phyloP scores from a whole-genome alignment of 1,139 yeast species.

The Debaryomyces nepalensis region DNA sequence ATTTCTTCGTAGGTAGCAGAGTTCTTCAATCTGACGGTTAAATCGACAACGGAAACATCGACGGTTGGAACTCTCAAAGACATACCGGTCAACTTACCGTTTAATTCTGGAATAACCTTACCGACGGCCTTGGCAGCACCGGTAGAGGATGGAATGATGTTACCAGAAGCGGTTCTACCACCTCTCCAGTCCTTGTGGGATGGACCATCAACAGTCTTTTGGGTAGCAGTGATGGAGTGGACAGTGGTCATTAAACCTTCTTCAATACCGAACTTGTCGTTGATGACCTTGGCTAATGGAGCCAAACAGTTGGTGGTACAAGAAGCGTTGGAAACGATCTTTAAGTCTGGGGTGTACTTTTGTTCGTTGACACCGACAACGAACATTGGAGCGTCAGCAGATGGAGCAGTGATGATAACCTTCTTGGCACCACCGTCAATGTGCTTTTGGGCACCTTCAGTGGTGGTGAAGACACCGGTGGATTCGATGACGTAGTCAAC shows the following conservation, averaged over 20 bases:
- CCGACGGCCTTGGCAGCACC: slow-evolving; percentile 96
- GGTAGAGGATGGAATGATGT: slow-evolving; percentile 88
- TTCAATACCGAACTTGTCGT: slow-evolving; percentile 79
- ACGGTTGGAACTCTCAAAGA: slow-evolving; percentile 87
- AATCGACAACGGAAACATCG: slow-evolving; percentile 72
- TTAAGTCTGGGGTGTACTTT: slow-evolving; percentile 69
- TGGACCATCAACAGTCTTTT: slow-evolving; percentile 91
- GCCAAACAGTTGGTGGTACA: slow-evolving; percentile 93
- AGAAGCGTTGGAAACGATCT: slow-evolving; percentile 82
- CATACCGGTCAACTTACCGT: slow-evolving; percentile 90
- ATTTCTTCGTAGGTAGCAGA: slow-evolving; percentile 77
- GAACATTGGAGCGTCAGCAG: slow-evolving; percentile 88
- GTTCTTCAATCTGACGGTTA: slow-evolving; percentile 61
- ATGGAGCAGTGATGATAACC: slow-evolving; percentile 88
- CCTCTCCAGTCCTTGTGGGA: slow-evolving; percentile 96
- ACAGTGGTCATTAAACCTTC: slow-evolving; percentile 93
- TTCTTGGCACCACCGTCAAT: slow-evolving; percentile 87
- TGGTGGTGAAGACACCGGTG: slow-evolving; percentile 85
- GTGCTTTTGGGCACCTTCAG: slow-evolving; percentile 80
- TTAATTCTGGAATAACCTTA: slow-evolving; percentile 84
- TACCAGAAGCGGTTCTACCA: slow-evolving; percentile 90
- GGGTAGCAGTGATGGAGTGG: slow-evolving; percentile 90
- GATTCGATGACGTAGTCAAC: slow-evolving; percentile 85
- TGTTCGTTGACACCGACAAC: slow-evolving; percentile 83
- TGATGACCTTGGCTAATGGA: slow-evolving; percentile 82